Base-by-base conservation (phyloP, 495 filamentous ascomycete species). In the Daldinia caldariorum region DNA sequence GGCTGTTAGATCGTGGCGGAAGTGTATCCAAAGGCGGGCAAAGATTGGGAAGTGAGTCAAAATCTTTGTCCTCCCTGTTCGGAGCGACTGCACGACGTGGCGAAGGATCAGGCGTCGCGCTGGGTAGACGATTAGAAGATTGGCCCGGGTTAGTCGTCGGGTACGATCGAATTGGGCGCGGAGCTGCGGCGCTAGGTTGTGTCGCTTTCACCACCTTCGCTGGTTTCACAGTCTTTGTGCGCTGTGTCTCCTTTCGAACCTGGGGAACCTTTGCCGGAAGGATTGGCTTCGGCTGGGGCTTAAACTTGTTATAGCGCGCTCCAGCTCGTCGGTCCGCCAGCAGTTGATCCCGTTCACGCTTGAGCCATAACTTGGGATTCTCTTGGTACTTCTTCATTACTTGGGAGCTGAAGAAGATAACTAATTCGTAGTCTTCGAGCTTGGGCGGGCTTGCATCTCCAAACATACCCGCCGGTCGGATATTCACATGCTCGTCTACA, bases 61-160 rank as follows among this genome's bases (percentile, higher is more conserved):
- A 98, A 78, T 97, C 90, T 75, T 89, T 92, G 76, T 97, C 93
- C 77, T 97, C 93, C 18, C 92, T 87, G 69, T 89, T 92, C 6
- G 77, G 81, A 1, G 81, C 80, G 3, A 80, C 78, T 0, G 76
- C 78, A 26, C 81, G 77, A 14, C 75, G 74, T 2, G 80, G 76
- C 50, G 75, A 62, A 4, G 81, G 81, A 65, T 84, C 83, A 2
- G 83, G 82, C 29, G 82, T 79, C 53, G 80, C 54, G 61, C 78
- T 81, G 6, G 69, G 61, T 13, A 53, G 49, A 38, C 66, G 66
- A 61, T 75, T 41, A 61, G 76, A 60, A 81, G 62, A 5, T 35
- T 64, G 61, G 29, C 58, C 43, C 31, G 55, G n/a, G n/a, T 67
- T 45, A 0, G 67, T 20, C 20, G 55, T 37, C 5, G 67, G 69